A percentile compares a stretch with the other conserved stretches of the same genome.
phyloP scores from a whole-genome alignment of 2,329 filamentous ascomycete species.

The Sphaerulina vaccinii region DNA sequence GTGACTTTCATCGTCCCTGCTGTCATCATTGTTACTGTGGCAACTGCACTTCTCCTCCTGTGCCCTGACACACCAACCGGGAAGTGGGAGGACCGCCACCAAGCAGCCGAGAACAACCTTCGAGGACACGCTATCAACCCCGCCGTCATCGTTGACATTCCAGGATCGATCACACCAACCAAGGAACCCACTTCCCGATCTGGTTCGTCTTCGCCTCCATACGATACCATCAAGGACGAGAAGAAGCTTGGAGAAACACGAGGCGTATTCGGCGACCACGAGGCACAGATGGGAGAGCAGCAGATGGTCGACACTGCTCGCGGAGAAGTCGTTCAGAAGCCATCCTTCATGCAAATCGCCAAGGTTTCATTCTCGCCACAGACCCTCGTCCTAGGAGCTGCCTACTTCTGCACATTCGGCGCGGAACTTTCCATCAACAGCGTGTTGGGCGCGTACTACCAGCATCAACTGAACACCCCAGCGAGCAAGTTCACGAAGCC shows the following conservation, averaged over 20 bases:
- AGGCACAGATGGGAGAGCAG: conserved; percentile 48
- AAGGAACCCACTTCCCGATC: conserved; percentile 24
- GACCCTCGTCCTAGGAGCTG: conserved; percentile 52
- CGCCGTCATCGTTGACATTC: conserved; percentile 51
- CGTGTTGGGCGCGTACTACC: conserved; percentile 60
- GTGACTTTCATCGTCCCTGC: conserved; percentile 79
- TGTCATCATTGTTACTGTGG: conserved; percentile 20
- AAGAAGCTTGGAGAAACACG: conserved; percentile 41
- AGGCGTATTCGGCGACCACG: conserved; percentile 40
- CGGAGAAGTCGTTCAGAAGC: conserved; percentile 62
- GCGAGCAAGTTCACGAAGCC: too few relatives aligned
- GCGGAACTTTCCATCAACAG: conserved; percentile 61
- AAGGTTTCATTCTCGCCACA: conserved; percentile 62
- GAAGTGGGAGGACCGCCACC: conserved; percentile 70
- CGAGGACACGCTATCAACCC: conserved; percentile 45
- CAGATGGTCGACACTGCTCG: conserved; percentile 57
- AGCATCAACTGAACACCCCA: too few relatives aligned
- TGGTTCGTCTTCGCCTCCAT: conserved; percentile 34
- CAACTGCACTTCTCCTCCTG: conserved; percentile 18
- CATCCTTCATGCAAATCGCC: conserved; percentile 59
- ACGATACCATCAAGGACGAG: conserved; percentile 37
- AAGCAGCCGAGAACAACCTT: conserved; percentile 56
- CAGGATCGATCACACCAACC: conserved; percentile 51
- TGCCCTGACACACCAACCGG: conserved; percentile 80
- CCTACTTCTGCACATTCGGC: conserved; percentile 62